These are phyloP conservation scores for Xylaria nigripes DNA, from an alignment of 495 filamentous ascomycete species.

Conservation along the genomic window DNA sequence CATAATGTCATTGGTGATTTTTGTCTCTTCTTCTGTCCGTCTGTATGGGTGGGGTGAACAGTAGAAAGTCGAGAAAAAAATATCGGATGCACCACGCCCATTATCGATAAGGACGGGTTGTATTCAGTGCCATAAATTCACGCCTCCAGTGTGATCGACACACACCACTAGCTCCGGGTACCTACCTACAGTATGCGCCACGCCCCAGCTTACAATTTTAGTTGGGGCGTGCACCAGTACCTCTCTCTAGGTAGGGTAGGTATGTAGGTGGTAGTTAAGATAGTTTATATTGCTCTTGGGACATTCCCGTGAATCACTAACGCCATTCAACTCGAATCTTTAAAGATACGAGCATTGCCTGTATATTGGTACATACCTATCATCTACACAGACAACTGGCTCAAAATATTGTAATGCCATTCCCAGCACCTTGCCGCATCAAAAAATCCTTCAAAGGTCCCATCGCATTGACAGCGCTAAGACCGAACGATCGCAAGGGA, in stretches of 20 bases:
- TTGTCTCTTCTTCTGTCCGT: background rate
- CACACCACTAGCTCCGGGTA: conserved; percentile 9
- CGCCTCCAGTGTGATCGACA: background rate
- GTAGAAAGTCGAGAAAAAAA: conserved; percentile 12
- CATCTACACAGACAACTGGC: background rate
- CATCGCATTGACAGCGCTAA: conserved; percentile 69
- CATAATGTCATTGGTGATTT: conserved; percentile 25
- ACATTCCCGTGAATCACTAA: no score
- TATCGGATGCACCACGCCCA: background rate
- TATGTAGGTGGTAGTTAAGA: no score
- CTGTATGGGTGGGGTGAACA: conserved; percentile 14
- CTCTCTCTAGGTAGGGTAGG: no score
- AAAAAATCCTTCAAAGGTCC: conserved; percentile 72
- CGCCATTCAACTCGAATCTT: background rate
- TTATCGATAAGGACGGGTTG: conserved; percentile 10
- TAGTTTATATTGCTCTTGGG: no score
- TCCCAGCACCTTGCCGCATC: conserved; percentile 82
- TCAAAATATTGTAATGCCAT: conserved; percentile 38
- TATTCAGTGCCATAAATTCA: background rate
- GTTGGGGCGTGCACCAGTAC: no score
- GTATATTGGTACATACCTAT: background rate
- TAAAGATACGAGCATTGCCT: background rate
- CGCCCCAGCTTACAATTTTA: background rate
- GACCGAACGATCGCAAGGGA: conserved; percentile 63
- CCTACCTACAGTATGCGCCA: background rate